A percentile compares a stretch with the other conserved stretches of the same genome.
Evolutionary conservation across 176 grass and related monocot species (phyloP).

Genomic region (Rhipidocladum racemiflorum): DNA sequence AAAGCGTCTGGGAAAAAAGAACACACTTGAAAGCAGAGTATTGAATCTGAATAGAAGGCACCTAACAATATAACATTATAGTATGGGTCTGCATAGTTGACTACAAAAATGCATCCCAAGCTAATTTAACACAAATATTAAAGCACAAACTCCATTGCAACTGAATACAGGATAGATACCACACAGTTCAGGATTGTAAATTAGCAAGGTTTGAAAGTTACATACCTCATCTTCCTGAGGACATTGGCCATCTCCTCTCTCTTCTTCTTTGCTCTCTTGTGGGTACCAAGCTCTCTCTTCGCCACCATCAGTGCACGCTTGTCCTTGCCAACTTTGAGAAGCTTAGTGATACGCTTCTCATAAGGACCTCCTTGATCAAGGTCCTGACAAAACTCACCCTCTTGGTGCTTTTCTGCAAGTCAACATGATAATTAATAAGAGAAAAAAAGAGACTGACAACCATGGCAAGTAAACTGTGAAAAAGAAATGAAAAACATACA

Average conservation of each 20-base stretch:
- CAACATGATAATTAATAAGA: neutral
- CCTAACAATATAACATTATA: neutral
- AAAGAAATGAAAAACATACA: neutral
- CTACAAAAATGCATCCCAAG: neutral
- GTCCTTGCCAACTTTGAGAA: constrained; percentile 62
- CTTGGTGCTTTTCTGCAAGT: constrained; percentile 50
- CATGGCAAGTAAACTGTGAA: neutral
- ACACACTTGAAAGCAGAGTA: neutral
- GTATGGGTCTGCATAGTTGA: neutral
- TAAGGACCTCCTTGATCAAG: constrained; percentile 61
- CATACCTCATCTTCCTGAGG: constrained; percentile 53
- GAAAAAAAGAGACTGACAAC: neutral
- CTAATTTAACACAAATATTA: neutral
- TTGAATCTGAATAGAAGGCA: neutral
- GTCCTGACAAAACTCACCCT: constrained; percentile 44
- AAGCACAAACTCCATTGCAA: neutral
- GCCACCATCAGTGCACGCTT: constrained; percentile 61
- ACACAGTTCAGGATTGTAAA: neutral
- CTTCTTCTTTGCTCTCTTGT: constrained; percentile 74
- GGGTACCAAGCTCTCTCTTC: constrained; percentile 54
- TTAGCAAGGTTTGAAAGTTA: neutral
- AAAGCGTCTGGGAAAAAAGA: neutral
- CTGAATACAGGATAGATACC: neutral
- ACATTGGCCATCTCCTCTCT: constrained; percentile 58
- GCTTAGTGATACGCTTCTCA: constrained; percentile 61